Conservation (phyloP, 1,139 yeast species). For the Debaryomyces psychrophilus region DNA sequence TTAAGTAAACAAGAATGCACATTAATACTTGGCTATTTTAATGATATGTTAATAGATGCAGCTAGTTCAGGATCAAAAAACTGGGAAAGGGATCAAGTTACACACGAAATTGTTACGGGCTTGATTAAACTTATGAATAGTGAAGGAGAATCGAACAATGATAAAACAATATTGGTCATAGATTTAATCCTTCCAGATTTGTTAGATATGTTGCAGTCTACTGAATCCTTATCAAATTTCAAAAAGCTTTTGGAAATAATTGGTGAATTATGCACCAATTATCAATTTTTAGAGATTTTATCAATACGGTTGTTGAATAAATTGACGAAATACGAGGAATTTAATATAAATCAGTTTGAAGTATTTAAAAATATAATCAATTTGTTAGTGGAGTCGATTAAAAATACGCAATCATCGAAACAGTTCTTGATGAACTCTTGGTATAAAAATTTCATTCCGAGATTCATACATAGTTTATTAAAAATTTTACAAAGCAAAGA, state of each 20-base stretch:
- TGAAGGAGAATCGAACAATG: slow-evolving; percentile 16
- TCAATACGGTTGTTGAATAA: slow-evolving; percentile 54
- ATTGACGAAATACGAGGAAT: slow-evolving; percentile 24
- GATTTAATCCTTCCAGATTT: slow-evolving; percentile 65
- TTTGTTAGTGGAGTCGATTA: slow-evolving; percentile 26
- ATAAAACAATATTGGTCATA: slow-evolving; percentile 43
- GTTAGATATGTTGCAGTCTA: slow-evolving; percentile 42
- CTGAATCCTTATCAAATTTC: slow-evolving; percentile 25
- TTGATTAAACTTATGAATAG: slow-evolving; percentile 50
- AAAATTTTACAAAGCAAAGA: slow-evolving; percentile 14
- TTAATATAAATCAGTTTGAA: slow-evolving; percentile 17
- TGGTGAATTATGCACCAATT: slow-evolving; percentile 47
- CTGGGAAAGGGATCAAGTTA: slow-evolving; percentile 36
- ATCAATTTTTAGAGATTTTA: slow-evolving; percentile 52
- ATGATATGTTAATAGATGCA: slow-evolving; percentile 50
- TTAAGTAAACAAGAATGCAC: slow-evolving; percentile 58
- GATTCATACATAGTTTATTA: slow-evolving; percentile 24
- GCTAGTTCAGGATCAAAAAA: slow-evolving; percentile 45
- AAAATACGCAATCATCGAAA: slow-evolving; percentile 24
- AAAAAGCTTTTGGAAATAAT: slow-evolving; percentile 46
- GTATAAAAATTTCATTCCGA: slow-evolving; percentile 42
- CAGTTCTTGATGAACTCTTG: slow-evolving; percentile 48
- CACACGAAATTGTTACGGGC: slow-evolving; percentile 49
- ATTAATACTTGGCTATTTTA: slow-evolving; percentile 66
- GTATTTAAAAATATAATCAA: slow-evolving; percentile 27